Conservation (phyloP, 2,329 filamentous ascomycete species). For the Neofusicoccum umdonicola region DNA sequence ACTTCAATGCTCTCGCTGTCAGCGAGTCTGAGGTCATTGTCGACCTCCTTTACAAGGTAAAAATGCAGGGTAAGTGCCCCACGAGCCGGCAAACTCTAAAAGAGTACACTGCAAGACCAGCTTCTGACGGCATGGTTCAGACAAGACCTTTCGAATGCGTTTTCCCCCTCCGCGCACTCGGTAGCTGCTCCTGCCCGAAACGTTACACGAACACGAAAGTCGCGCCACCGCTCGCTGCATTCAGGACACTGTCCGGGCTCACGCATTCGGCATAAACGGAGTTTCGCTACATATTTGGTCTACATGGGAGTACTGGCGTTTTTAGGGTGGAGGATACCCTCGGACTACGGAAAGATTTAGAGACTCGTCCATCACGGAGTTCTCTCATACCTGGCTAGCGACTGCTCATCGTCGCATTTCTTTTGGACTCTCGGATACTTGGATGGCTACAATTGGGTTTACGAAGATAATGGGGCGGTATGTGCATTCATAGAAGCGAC, state of each 20-base stretch:
- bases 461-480: not conserved
- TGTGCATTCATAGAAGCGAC: constrained; percentile 7
- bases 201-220: constrained; percentile 30
- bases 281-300: not conserved
- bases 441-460: constrained; percentile 3
- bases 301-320: constrained; percentile 9
- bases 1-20: constrained; percentile 77
- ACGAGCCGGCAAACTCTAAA: not conserved
- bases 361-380: constrained; percentile 1
- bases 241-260: not conserved
- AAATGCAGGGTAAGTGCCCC: constrained; percentile 51
- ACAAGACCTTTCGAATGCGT: constrained; percentile 48
- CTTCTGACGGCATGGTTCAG: constrained; percentile 26
- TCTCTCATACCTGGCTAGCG: not conserved
- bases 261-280: constrained; percentile 7
- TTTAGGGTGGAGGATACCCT: constrained; percentile 14
- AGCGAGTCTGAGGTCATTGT: constrained; percentile 82
- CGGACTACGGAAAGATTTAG: not conserved
- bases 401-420: not conserved
- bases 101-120: no score
- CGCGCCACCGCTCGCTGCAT: constrained; percentile 20
- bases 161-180: constrained; percentile 35
- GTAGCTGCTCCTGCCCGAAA: constrained; percentile 27
- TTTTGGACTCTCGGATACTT: not conserved
- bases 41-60: constrained; percentile 71